These are phyloP conservation scores for Penicillium capsulatum DNA, from an alignment of 2,329 filamentous ascomycete genomes.

Conservation along the genomic window DNA sequence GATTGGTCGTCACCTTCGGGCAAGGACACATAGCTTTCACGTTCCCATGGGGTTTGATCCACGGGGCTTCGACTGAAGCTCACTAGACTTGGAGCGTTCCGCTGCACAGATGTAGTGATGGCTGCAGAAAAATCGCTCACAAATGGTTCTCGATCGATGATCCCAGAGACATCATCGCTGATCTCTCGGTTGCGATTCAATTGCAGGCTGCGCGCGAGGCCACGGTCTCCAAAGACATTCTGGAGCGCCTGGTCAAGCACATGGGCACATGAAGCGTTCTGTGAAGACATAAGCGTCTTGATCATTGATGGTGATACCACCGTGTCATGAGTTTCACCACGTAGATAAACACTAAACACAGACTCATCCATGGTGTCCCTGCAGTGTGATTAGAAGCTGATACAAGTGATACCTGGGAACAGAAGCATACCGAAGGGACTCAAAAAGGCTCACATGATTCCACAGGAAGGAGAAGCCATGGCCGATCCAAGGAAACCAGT, in stretches of 20 bases:
- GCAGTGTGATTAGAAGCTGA: constrained; percentile 15
- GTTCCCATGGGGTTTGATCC: constrained; percentile 61
- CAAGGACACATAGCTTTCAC: constrained; percentile 44
- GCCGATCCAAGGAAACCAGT: constrained; percentile 58
- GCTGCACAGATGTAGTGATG: constrained; percentile 40
- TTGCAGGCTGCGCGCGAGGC: constrained; percentile 34
- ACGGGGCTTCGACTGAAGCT: constrained; percentile 57
- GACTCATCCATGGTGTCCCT: constrained; percentile 37
- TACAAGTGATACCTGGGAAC: not conserved
- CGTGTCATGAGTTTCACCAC: constrained; percentile 49
- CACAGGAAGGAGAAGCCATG: constrained; percentile 50
- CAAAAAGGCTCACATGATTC: constrained; percentile 44
- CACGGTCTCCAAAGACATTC: constrained; percentile 44
- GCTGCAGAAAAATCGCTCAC: constrained; percentile 40
- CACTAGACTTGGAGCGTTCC: constrained; percentile 53
- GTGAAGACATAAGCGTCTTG: constrained; percentile 37
- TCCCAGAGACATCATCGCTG: constrained; percentile 35
- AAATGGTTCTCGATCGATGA: constrained; percentile 47
- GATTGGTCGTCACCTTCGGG: constrained; percentile 36
- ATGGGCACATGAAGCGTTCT: constrained; percentile 25
- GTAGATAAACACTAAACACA: constrained; percentile 49
- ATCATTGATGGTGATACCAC: constrained; percentile 48
- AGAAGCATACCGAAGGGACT: constrained; percentile 37
- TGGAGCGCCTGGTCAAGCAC: constrained; percentile 36
- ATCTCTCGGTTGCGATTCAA: constrained; percentile 34